Percentiles rank a stretch among this genome's conserved stretches.
These are phyloP conservation scores for Sphagnum tenellum DNA, from an alignment of 225 moss, liverwort and hornwort genomes.

Conservation along the genomic window DNA sequence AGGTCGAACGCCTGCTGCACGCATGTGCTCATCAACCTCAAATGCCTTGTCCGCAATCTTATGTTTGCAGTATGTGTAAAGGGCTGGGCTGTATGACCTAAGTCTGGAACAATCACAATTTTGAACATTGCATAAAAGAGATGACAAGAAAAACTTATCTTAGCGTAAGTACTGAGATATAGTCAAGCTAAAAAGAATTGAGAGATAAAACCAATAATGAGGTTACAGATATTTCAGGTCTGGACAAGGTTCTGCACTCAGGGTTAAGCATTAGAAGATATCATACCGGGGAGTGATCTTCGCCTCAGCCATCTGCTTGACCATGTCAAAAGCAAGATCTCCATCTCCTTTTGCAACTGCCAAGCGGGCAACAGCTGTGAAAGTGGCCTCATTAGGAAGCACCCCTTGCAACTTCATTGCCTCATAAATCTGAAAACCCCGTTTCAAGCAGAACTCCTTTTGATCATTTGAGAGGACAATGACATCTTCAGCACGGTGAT, in stretches of 20 bases:
- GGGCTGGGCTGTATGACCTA: constrained; percentile 85
- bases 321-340: constrained; percentile 86
- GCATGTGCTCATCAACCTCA: constrained; percentile 89
- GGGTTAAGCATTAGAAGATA: background rate
- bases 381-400: constrained; percentile 89
- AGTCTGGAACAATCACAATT: constrained; percentile 25
- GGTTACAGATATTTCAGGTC: no score
- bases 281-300: constrained; percentile 71
- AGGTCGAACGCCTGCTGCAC: constrained; percentile 57
- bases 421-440: constrained; percentile 87
- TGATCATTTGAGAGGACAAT: constrained; percentile 48
- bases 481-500: no score
- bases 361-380: constrained; percentile 85
- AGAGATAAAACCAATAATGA: no score
- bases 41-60: constrained; percentile 73
- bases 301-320: constrained; percentile 80
- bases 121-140: no score
- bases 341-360: constrained; percentile 87
- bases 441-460: constrained; percentile 39
- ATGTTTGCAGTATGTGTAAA: constrained; percentile 69
- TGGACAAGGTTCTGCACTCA: no score
- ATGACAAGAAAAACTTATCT: no score
- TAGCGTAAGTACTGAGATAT: no score
- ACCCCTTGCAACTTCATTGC: constrained; percentile 65
- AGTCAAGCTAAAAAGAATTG: no score